Evolutionary conservation across 805 yeast genomes (phyloP).

Genomic region (Suhomyces faveliae): DNA sequence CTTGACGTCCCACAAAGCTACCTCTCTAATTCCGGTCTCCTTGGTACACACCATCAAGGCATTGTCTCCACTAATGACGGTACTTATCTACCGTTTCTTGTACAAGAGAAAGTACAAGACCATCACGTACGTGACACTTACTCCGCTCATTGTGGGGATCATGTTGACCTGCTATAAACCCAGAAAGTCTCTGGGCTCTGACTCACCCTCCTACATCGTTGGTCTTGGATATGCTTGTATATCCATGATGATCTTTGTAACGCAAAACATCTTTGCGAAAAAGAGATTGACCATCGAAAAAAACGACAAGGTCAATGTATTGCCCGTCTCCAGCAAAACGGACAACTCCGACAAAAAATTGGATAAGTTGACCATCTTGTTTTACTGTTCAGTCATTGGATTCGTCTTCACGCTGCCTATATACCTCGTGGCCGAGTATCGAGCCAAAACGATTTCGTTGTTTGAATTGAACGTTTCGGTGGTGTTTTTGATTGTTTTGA

Average conservation of each 20-base stretch:
- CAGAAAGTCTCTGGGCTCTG: slow-evolving; percentile 21
- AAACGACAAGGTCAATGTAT: slow-evolving; percentile 14
- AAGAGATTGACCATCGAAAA: slow-evolving; percentile 55
- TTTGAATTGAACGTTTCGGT: slow-evolving; percentile 32
- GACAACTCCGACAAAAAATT: slow-evolving; percentile 36
- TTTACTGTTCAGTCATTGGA: slow-evolving; percentile 71
- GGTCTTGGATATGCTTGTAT: slow-evolving; percentile 53
- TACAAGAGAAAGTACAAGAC: slow-evolving; percentile 56
- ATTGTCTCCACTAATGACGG: slow-evolving; percentile 85
- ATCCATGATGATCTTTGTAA: slow-evolving; percentile 67
- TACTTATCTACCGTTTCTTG: slow-evolving; percentile 65
- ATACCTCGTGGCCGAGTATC: slow-evolving; percentile 57
- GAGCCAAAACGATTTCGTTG: slow-evolving; percentile 25
- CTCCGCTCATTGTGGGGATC: slow-evolving; percentile 82
- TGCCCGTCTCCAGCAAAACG: slow-evolving; percentile 23
- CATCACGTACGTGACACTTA: slow-evolving; percentile 73
- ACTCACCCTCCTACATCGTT: slow-evolving; percentile 18
- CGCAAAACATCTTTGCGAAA: slow-evolving; percentile 81
- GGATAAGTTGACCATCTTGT: slow-evolving; percentile 69
- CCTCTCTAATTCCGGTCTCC: slow-evolving; percentile 88
- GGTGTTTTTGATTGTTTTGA: slow-evolving; percentile 46
- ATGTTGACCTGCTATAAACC: slow-evolving; percentile 68
- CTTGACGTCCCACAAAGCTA: slow-evolving; percentile 88
- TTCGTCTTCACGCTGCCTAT: slow-evolving; percentile 64
- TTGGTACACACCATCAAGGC: slow-evolving; percentile 94